Evolutionary conservation across 345 rosid species (phyloP).

Genomic region (Populus nigra): DNA sequence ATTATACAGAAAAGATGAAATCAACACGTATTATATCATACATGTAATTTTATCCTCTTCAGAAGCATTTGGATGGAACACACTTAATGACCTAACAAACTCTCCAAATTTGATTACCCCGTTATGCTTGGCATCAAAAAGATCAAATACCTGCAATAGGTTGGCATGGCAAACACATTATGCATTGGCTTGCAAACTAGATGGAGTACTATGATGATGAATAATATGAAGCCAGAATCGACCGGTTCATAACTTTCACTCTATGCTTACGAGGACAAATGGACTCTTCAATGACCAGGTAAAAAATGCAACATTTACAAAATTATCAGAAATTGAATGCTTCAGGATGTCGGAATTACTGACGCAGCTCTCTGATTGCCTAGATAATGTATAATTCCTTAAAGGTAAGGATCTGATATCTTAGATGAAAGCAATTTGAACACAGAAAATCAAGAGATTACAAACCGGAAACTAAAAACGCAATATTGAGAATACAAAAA

Average conservation of each 20-base stretch:
- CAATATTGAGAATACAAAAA: not conserved
- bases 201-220: not conserved
- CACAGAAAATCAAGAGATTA: not conserved
- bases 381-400: not conserved
- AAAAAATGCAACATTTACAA: not conserved
- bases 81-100: constrained; percentile 58
- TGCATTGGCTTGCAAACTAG: not conserved
- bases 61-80: constrained; percentile 64
- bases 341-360: not conserved
- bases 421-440: not conserved
- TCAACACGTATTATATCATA: constrained; percentile 16
- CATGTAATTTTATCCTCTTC: constrained; percentile 52
- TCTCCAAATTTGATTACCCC: constrained; percentile 71
- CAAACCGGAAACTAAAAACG: not conserved
- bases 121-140: constrained; percentile 58
- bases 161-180: constrained; percentile 1
- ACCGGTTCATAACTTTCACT: not conserved
- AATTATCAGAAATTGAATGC: too few relatives aligned
- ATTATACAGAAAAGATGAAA: not conserved
- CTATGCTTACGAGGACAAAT: too few relatives aligned
- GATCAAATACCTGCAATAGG: constrained; percentile 50
- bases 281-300: not conserved
- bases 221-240: not conserved
- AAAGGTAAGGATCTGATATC: not conserved
- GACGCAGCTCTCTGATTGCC: not conserved